A percentile compares a stretch with the other conserved stretches of the same genome.
Conservation (phyloP, 805 yeast species). For the Ogataea nonfermentans region DNA sequence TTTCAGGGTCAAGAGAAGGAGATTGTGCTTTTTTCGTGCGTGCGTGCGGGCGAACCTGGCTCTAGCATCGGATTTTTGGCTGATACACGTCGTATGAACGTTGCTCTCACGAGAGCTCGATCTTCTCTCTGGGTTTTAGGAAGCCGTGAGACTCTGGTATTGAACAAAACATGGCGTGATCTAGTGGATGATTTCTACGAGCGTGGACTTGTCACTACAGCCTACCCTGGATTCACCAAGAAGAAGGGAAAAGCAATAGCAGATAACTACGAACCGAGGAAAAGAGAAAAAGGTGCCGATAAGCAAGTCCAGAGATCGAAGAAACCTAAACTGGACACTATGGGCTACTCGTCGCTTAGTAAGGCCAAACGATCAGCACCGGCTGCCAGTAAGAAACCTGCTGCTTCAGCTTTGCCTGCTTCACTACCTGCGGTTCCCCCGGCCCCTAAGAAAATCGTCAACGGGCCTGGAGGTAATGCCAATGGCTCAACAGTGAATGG, state of each 20-base stretch:
- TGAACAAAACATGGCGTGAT: slow-evolving; percentile 71
- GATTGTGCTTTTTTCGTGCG: slow-evolving; percentile 91
- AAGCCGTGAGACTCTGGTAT: slow-evolving; percentile 58
- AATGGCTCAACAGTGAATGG: slow-evolving; percentile 3
- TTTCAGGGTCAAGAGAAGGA: slow-evolving; percentile 98
- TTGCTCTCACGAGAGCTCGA: slow-evolving; percentile 91
- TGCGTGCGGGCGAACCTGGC: slow-evolving; percentile 70
- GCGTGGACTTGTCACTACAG: slow-evolving; percentile 36
- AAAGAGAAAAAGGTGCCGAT: not conserved
- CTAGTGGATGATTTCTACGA: slow-evolving; percentile 63
- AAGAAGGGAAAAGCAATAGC: not conserved
- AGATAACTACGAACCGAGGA: slow-evolving; percentile 1
- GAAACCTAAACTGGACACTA: slow-evolving; percentile 4
- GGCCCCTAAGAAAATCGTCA: not conserved
- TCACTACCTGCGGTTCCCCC: slow-evolving; percentile 1
- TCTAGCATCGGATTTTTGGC: slow-evolving; percentile 82
- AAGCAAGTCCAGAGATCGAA: not conserved
- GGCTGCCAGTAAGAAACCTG: not conserved
- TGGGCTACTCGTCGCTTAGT: slow-evolving; percentile 5
- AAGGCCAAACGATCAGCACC: not conserved
- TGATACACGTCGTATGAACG: slow-evolving; percentile 95
- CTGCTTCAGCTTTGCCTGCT: slow-evolving; percentile 1
- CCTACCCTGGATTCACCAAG: slow-evolving; percentile 29
- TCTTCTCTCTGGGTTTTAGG: slow-evolving; percentile 93
- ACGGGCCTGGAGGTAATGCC: not conserved